Base-by-base conservation (phyloP, 176 grass and related monocot genomes). In the Avena sativa region DNA sequence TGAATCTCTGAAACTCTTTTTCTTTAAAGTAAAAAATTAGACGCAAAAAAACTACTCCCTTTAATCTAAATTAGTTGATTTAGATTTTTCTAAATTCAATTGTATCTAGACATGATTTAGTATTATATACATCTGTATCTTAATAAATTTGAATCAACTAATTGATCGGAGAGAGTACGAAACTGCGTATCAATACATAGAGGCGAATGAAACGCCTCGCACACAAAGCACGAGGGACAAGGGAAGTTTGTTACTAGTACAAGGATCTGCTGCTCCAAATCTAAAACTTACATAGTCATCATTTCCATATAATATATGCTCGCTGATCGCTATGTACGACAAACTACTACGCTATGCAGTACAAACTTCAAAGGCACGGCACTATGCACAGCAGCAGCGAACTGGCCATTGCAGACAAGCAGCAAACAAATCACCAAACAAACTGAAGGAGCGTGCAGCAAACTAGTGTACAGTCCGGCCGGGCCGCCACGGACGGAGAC, bases 381-480 rank as follows among this genome's bases (percentile, higher is more conserved):
- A 28, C 23, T 62, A 62, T 0, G 11, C 61, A 64, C n/a, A 60
- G 13, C 64, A 74, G 0, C 47, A 30, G 47, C 13, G 25, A 75
- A 75, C 12, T 28, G 72, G 21, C 12, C 43, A 26, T 9, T 4
- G n/a, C 8, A 62, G 9, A 30, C 15, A 74, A 74, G 71, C 72
- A 7, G n/a, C 13, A 44, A 49, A 73, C 12, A 30, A 19, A 16
- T 7, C 73, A 4, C 48, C 73, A 76, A 76, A 76, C 71, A 28
- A 74, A 74, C 73, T 53, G 48, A 74, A 51, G 73, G 23, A 30
- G 48, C 71, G 16, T 16, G 73, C 23, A 76, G 47, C 73, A 76
- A 48, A 15, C 73, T 76, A 76, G 21, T 76, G 46, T 55, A n/a
- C 84, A 57, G 40, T 58, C 71, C 56, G 4, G 10, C 43, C 66